phyloP scores from a whole-genome alignment of 2,329 filamentous ascomycete genomes.

The Talaromyces rugulosus region DNA sequence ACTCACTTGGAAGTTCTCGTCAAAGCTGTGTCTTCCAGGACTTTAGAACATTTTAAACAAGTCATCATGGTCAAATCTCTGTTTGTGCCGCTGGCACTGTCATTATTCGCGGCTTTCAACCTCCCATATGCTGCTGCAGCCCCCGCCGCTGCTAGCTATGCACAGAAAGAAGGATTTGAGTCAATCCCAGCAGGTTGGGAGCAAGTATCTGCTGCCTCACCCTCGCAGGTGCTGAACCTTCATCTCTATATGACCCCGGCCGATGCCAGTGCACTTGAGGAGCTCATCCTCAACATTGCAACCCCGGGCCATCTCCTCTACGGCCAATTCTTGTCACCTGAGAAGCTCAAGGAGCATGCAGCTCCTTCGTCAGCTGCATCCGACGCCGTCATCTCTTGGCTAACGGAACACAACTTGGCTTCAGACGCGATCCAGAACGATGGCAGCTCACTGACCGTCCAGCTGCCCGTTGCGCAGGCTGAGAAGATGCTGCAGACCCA shows the following conservation, averaged over 20 bases:
- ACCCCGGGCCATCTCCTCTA: constrained; percentile 57
- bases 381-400: constrained; percentile 52
- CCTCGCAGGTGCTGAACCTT: background rate
- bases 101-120: background rate
- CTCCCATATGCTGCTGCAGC: background rate
- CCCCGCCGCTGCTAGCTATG: background rate
- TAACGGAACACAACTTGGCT: constrained; percentile 48
- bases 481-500: constrained; percentile 54
- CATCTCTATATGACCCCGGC: background rate
- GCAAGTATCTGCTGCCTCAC: background rate
- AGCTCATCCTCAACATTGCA: constrained; percentile 57
- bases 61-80: background rate
- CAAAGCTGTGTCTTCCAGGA: background rate
- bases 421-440: constrained; percentile 44
- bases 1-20: background rate
- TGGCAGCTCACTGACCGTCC: constrained; percentile 60
- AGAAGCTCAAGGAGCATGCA: constrained; percentile 53
- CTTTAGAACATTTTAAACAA: background rate
- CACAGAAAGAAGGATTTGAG: background rate
- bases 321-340: constrained; percentile 57
- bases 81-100: background rate
- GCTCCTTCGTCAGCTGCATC: constrained; percentile 50
- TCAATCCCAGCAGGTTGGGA: background rate
- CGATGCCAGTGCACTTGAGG: constrained; percentile 49
- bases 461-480: constrained; percentile 37